These are phyloP conservation scores for Penicillium psychrofluorescens DNA, from an alignment of 495 filamentous ascomycete genomes.

Conservation along the genomic window DNA sequence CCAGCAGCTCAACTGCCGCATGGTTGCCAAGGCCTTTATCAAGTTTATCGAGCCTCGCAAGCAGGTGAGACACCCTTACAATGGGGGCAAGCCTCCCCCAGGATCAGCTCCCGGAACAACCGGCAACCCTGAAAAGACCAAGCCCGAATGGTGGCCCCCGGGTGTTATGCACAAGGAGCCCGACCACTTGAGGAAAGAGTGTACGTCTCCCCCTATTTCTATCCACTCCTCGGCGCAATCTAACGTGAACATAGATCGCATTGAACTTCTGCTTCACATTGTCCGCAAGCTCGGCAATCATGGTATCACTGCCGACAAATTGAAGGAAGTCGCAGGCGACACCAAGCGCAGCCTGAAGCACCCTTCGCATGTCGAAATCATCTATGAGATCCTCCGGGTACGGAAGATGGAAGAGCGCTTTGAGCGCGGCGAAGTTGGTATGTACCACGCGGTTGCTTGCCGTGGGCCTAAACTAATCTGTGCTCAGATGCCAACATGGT, in stretches of 20 bases:
- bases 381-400: constrained; percentile 48
- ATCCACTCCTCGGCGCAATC: no score
- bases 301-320: constrained; percentile 31
- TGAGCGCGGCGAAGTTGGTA: constrained; percentile 46
- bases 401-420: constrained; percentile 47
- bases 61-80: constrained; percentile 60
- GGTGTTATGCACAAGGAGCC: constrained; percentile 67
- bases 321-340: constrained; percentile 36
- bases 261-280: constrained; percentile 39
- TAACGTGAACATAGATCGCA: constrained; percentile 18
- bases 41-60: constrained; percentile 80
- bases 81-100: constrained; percentile 40
- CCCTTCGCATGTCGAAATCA: constrained; percentile 29
- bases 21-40: constrained; percentile 71
- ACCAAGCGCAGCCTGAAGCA: constrained; percentile 31
- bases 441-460: background rate
- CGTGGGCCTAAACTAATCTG: constrained; percentile 1
- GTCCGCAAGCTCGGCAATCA: constrained; percentile 30
- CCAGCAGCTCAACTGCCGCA: constrained; percentile 64
- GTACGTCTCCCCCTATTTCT: constrained; percentile 35
- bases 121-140: constrained; percentile 47
- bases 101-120: constrained; percentile 30
- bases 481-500: constrained; percentile 25
- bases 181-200: constrained; percentile 71
- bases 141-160: constrained; percentile 79